Conservation (phyloP, 2,329 filamentous ascomycete genomes). For the Pyrenochaeta sp. region DNA sequence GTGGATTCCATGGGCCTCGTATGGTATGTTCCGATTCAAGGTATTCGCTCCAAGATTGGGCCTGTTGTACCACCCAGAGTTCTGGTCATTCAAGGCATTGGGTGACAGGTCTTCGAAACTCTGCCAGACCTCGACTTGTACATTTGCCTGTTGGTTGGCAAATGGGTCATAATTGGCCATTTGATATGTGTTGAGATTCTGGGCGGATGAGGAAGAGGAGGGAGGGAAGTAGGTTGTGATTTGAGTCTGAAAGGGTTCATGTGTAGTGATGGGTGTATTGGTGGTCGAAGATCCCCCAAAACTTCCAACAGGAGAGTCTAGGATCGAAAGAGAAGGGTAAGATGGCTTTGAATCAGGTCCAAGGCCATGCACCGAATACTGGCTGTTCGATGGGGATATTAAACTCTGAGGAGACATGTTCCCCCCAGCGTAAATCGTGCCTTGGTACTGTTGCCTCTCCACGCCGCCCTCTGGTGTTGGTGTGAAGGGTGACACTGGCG, state of each 20-base stretch:
- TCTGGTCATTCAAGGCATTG: neutral
- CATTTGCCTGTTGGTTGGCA: neutral
- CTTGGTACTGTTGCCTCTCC: neutral
- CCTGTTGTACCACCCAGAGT: neutral
- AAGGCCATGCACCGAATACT: neutral
- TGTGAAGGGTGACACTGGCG: conserved; percentile 9
- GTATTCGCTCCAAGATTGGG: too few relatives aligned
- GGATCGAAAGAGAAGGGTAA: neutral
- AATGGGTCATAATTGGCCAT: neutral
- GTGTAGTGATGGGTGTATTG: too few relatives aligned
- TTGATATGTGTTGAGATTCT: neutral
- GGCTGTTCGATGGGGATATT: neutral
- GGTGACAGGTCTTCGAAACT: neutral
- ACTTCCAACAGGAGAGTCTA: neutral
- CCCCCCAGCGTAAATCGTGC: neutral
- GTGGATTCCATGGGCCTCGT: too few relatives aligned
- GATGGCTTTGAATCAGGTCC: neutral
- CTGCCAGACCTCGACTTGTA: neutral
- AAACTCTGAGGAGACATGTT: neutral
- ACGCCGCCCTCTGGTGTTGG: neutral
- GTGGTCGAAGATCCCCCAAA: too few relatives aligned
- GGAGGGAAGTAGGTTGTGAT: neutral
- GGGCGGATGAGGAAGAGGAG: neutral
- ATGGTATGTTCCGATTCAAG: too few relatives aligned
- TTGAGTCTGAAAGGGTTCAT: too few relatives aligned